Base-by-base conservation (phyloP, 192 early-diverging fungal genomes). In the Podila horticola region DNA sequence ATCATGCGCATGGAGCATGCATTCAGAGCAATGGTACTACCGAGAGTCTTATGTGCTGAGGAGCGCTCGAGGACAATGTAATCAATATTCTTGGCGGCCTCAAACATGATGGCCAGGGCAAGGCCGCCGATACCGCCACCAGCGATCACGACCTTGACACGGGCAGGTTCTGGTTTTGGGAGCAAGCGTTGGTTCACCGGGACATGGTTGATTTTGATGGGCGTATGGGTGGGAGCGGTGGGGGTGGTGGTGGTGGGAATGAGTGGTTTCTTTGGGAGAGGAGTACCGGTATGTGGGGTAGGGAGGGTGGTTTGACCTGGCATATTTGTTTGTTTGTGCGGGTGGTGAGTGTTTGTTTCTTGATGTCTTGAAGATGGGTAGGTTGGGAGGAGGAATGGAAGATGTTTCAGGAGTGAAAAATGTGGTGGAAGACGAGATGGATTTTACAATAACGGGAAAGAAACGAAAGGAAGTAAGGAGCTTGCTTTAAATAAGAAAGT, bases 81-180 rank as follows among this genome's bases (percentile, higher is more conserved):
- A 62, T 83, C 74, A 19, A 83, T 83, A 1, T 70, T 52, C 6
- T 55, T 55, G 10, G 74, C 82, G 22, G 58, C 62, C 45, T 69
- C 62, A 11, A 83, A 67, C 60, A 67, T 63, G 19, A 77, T 71
- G 48, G 74, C 82, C 24, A 83, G 26, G 0, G 71, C 69, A 33
- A 72, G 82, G 8, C 82, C 82, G 8, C 74, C 70, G 34, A 77
- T 67, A 36, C 74, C 69, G 9, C 71, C 82, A 20, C 82, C 82
- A 0, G 65, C 74, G 51, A 83, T 77, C 19, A 64, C 62, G 26
- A 75, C 74, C 12, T 38, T 68, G 29, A 75, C 20, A 20, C 48
- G 59, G 13, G 74, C 36, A 8, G 58, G 64, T 41, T 20, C 20
- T 28, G 45, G 29, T 0, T 50, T 29, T 36, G 24, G 48, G 28